These are phyloP conservation scores for Helenozyma rhizophorensis DNA, from an alignment of 805 yeast genomes.

Conservation along the genomic window DNA sequence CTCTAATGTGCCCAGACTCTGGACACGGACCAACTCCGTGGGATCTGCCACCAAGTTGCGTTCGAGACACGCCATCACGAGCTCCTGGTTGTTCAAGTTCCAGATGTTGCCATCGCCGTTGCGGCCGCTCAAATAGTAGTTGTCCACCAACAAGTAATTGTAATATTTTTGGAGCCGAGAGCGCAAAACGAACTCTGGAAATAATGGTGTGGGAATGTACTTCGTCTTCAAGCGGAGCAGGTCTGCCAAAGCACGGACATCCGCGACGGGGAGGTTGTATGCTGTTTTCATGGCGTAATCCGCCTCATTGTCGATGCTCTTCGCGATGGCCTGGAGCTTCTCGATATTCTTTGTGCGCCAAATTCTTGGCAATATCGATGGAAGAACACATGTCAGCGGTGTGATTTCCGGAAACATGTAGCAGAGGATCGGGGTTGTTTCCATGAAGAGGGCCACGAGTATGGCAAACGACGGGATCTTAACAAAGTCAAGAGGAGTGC, in stretches of 20 bases:
- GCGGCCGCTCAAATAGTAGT: constrained; percentile 39
- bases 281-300: constrained; percentile 42
- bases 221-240: constrained; percentile 35
- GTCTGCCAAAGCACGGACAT: constrained; percentile 32
- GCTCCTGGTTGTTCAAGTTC: constrained; percentile 45
- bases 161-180: constrained; percentile 32
- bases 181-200: constrained; percentile 35
- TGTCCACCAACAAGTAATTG: constrained; percentile 49
- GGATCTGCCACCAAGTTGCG: constrained; percentile 44
- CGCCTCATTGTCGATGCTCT: constrained; percentile 3
- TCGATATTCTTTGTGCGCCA: constrained; percentile 20
- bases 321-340: background rate
- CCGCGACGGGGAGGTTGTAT: constrained; percentile 38
- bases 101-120: constrained; percentile 40
- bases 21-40: constrained; percentile 19
- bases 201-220: constrained; percentile 36
- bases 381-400: constrained; percentile 56
- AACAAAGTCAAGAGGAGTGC: constrained; percentile 47
- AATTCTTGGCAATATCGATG: constrained; percentile 37
- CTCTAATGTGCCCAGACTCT: constrained; percentile 12
- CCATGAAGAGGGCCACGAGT: constrained; percentile 47
- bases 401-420: constrained; percentile 51
- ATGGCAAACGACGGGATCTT: constrained; percentile 53
- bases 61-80: constrained; percentile 50
- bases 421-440: constrained; percentile 50